Evolutionary conservation across 1,284 basidiomycete genomes (phyloP).

Genomic region (Papiliotrema laurentii): DNA sequence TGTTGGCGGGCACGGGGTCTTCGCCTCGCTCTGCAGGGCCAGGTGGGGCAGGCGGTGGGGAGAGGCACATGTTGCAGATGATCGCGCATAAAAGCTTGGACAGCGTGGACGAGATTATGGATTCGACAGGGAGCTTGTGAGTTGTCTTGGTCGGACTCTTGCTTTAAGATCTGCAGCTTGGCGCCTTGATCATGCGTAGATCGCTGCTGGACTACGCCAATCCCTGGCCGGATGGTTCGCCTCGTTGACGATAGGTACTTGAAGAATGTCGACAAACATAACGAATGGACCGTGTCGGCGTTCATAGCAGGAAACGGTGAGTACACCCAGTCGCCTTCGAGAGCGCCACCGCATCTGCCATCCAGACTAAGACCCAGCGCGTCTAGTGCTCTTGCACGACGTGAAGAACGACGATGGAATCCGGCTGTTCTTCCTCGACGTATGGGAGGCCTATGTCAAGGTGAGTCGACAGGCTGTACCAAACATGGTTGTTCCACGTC

Average conservation of each 20-base stretch:
- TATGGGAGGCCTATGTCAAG: constrained; percentile 94
- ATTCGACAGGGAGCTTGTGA: constrained; percentile 78
- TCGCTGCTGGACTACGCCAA: not conserved
- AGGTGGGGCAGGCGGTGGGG: constrained; percentile 61
- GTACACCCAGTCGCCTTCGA: constrained; percentile 35
- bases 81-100: constrained; percentile 90
- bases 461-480: constrained; percentile 48
- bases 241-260: constrained; percentile 63
- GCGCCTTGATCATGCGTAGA: not conserved
- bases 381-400: constrained; percentile 87
- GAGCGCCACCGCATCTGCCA: not conserved
- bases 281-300: constrained; percentile 93
- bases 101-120: constrained; percentile 83
- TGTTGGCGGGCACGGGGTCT: constrained; percentile 4
- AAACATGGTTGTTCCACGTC: not conserved
- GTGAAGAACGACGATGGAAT: constrained; percentile 94
- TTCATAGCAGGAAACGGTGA: constrained; percentile 89
- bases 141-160: constrained; percentile 32
- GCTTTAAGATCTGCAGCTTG: not conserved
- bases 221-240: not conserved
- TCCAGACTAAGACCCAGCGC: constrained; percentile 43
- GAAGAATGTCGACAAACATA: constrained; percentile 88
- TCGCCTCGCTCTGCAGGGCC: constrained; percentile 6
- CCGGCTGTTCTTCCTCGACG: constrained; percentile 78
- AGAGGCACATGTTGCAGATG: constrained; percentile 90